Conservation (phyloP, 352 stramenopile genomes). For the Bremia lactucae region DNA sequence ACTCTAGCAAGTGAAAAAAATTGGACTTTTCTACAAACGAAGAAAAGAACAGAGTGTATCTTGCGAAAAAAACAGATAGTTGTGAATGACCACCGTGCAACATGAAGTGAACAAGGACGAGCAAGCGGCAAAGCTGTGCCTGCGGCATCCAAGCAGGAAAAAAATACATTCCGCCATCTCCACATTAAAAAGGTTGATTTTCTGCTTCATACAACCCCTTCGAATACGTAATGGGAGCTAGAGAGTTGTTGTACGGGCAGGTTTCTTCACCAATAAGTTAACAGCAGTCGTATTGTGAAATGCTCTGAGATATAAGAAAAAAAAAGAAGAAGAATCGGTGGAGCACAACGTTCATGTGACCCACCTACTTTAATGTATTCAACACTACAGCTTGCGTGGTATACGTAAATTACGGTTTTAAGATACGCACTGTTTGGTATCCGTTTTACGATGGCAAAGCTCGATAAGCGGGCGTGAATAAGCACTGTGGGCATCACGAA, state of each 20-base stretch:
- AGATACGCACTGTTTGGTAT: too few relatives aligned
- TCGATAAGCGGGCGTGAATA: constrained; percentile 1
- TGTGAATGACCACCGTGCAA: constrained; percentile 28
- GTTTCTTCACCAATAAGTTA: too few relatives aligned
- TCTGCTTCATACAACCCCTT: constrained; percentile 78
- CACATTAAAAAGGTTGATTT: constrained; percentile 25
- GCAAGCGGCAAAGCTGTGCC: constrained; percentile 23
- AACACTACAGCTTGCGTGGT: neutral
- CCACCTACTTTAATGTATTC: neutral
- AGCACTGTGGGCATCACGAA: neutral
- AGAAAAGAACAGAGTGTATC: constrained; percentile 84
- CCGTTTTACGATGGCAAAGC: too few relatives aligned
- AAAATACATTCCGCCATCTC: constrained; percentile 25
- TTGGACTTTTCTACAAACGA: constrained; percentile 68
- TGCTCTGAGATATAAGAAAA: too few relatives aligned
- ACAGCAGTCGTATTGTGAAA: too few relatives aligned
- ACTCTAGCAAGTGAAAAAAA: constrained; percentile 82
- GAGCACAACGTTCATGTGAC: neutral
- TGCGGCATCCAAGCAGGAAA: constrained; percentile 15
- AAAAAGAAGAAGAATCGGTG: constrained; percentile 25
- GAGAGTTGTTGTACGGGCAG: constrained; percentile 69
- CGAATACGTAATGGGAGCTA: constrained; percentile 26
- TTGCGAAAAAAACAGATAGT: constrained; percentile 29
- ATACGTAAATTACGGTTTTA: constrained; percentile 1
- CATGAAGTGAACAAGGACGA: too few relatives aligned